Conservation (phyloP, 2,329 filamentous ascomycete species). For the Neophaeococcomyces mojaviensis region DNA sequence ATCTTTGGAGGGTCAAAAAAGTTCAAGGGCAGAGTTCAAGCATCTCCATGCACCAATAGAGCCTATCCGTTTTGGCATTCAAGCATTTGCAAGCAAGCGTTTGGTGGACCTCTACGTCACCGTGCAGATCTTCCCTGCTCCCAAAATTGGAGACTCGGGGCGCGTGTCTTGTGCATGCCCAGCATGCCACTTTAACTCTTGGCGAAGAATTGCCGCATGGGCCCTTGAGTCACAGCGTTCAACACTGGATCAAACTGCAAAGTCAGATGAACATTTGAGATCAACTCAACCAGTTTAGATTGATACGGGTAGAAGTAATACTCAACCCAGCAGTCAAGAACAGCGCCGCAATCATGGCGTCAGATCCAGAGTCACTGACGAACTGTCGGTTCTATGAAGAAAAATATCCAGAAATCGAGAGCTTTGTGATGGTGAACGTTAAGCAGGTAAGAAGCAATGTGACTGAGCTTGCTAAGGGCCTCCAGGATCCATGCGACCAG, state of each 20-base stretch:
- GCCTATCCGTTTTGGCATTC: too few species aligned
- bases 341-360: conserved; percentile 17
- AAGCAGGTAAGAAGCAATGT: conserved; percentile 62
- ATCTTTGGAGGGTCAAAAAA: too few species aligned
- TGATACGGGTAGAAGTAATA: too few species aligned
- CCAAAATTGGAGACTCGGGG: neutral
- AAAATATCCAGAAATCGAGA: conserved; percentile 96
- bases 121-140: too few species aligned
- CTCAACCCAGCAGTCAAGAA: too few species aligned
- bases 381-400: conserved; percentile 98
- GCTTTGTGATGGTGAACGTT: conserved; percentile 99
- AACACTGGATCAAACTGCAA: neutral
- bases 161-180: neutral
- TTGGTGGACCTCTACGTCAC: too few species aligned
- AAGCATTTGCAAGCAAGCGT: too few species aligned
- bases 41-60: too few species aligned
- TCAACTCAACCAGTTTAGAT: too few species aligned
- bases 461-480: neutral
- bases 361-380: conserved; percentile 61
- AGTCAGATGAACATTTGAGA: too few species aligned
- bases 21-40: too few species aligned
- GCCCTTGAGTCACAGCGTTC: neutral
- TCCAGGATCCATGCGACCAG: neutral
- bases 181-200: too few species aligned
- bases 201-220: neutral